Evolutionary conservation across 1,284 basidiomycete species (phyloP), one percentile per base, ranked within the genome.

Genomic region (Papiliotrema fonsecae): DNA sequence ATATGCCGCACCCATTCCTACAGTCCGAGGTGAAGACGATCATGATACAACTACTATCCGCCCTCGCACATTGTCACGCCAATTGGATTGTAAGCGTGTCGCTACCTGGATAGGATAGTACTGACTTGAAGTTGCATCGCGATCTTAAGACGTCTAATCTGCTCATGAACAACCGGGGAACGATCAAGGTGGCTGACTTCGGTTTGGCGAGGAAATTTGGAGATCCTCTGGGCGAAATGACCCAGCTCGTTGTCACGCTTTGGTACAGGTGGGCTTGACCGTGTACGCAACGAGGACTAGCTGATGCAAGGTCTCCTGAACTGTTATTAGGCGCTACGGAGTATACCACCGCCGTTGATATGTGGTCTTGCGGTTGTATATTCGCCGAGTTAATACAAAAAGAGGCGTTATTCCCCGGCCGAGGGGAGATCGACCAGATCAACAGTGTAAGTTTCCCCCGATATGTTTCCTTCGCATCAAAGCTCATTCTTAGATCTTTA

Each of bases 1-100:
- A 88, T 54, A 97, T 97, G 91, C 88, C 90, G 1, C 82, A 86
- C 32, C 91, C 94, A 0, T 99, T 98, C 75, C 76, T 97, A 25
- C 90, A 93, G 69, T 96, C 91, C 31, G 96, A 99, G 75, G 87
- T 97, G 76, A 99, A 99, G 79, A 97, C 93, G 0, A 77, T 99
- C 45, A 83, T 97, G 83, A 74, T 86, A 21, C 96, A 99, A 72
- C 77, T 99, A 5, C 75, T 98, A n/a, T 91, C 88, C 24, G 96
- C 94, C 3, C 85, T 96, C 11, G 83, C 82, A 0, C 85, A 91
- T 53, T 96, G 94, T 69, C 96, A 99, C 73, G 79, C 84, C 25
- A 87, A 92, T 56, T 99, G 96, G 96, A 97, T 98, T 60, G 72
- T 74, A 34, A 51, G 69, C 14, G 63, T 13, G 1, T 18, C 13